Evolutionary conservation across 2,329 filamentous ascomycete genomes (phyloP).

Genomic region (Fusarium sp.): DNA sequence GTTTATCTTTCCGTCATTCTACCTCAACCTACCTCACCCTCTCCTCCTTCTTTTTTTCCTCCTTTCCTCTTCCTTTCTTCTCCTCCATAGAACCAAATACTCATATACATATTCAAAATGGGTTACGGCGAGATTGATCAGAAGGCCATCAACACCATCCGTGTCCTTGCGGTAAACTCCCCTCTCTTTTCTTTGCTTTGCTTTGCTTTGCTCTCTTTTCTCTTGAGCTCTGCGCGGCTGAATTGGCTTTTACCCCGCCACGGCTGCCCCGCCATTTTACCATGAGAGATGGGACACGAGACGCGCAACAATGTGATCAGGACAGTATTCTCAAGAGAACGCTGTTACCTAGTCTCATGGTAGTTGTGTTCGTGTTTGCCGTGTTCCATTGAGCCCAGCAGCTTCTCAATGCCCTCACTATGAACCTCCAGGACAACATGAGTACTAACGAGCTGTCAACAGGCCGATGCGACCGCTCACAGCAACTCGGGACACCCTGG

Average conservation of each 20-base stretch:
- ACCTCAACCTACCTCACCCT: conserved; percentile 19
- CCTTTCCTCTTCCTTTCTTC: conserved; percentile 42
- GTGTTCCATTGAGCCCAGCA: conserved; percentile 1
- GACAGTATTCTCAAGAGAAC: conserved; percentile 1
- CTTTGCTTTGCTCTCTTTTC: conserved; percentile 40
- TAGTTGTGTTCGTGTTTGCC: background rate
- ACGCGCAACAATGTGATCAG: conserved; percentile 29
- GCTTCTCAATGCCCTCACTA: background rate
- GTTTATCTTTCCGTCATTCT: conserved; percentile 45
- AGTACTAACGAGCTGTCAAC: conserved; percentile 46
- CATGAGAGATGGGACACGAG: conserved; percentile 20
- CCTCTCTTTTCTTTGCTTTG: conserved; percentile 33
- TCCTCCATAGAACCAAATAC: conserved; percentile 39
- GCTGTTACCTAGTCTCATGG: background rate
- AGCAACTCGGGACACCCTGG: conserved; percentile 99
- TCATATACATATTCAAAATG: conserved; percentile 70
- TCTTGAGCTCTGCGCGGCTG: conserved; percentile 49
- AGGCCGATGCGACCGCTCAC: conserved; percentile 97
- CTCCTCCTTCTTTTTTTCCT: conserved; percentile 43
- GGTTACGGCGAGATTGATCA: conserved; percentile 87
- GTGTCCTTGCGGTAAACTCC: conserved; percentile 85
- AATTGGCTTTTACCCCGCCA: conserved; percentile 53
- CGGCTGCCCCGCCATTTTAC: conserved; percentile 45
- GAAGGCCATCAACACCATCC: conserved; percentile 98
- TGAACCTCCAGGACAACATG: conserved; percentile 9